These are phyloP conservation scores for Fusarium abutilonis DNA, from an alignment of 2,329 filamentous ascomycete species.

Conservation along the genomic window DNA sequence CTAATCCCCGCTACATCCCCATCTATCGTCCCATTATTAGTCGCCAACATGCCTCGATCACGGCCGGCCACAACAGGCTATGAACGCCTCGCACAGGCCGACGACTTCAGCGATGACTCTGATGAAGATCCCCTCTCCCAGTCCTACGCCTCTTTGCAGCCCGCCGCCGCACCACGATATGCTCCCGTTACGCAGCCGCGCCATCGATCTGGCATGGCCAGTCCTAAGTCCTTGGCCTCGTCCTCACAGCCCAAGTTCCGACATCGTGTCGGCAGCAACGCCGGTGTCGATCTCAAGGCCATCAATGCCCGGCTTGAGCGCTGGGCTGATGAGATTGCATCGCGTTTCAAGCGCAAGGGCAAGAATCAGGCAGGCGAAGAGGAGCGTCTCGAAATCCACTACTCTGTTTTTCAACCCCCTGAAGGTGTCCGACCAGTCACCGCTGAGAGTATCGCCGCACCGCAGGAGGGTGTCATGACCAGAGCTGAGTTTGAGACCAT, in stretches of 20 bases:
- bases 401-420: slow-evolving; percentile 94
- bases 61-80: slow-evolving; percentile 83
- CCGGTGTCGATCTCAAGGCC: slow-evolving; percentile 95
- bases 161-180: slow-evolving; percentile 69
- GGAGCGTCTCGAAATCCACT: slow-evolving; percentile 92
- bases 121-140: slow-evolving; percentile 69
- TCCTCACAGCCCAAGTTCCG: slow-evolving; percentile 55
- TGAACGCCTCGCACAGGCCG: slow-evolving; percentile 84
- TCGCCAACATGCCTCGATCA: slow-evolving; percentile 67
- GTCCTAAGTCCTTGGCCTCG: slow-evolving; percentile 56
- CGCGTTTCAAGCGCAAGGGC: slow-evolving; percentile 91
- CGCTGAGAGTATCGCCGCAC: slow-evolving; percentile 74
- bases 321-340: slow-evolving; percentile 98
- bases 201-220: slow-evolving; percentile 68
- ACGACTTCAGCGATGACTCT: slow-evolving; percentile 77
- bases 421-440: slow-evolving; percentile 86
- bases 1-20: slow-evolving; percentile 5
- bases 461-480: slow-evolving; percentile 74
- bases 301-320: slow-evolving; percentile 95
- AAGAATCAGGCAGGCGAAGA: slow-evolving; percentile 79
- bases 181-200: slow-evolving; percentile 70
- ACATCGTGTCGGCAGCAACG: slow-evolving; percentile 71
- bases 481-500: slow-evolving; percentile 85
- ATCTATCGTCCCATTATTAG: background rate
- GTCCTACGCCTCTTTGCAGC: slow-evolving; percentile 65